Conservation (phyloP, 2,329 filamentous ascomycete species). For the Ophiostoma quercus region DNA sequence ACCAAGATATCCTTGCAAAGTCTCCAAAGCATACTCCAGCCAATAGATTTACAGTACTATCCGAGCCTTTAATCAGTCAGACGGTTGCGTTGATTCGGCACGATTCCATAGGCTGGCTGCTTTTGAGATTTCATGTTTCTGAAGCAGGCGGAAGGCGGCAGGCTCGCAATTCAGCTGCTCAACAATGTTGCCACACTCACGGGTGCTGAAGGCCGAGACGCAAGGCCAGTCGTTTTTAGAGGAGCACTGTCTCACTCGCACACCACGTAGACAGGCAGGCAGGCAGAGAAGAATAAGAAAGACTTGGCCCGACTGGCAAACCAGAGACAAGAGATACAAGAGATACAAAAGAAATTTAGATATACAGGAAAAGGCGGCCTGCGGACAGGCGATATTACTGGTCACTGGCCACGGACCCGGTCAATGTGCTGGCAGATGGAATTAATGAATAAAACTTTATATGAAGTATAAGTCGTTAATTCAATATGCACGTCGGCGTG, state of each 20-base stretch:
- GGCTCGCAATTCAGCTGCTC: neutral
- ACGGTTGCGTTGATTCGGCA: neutral
- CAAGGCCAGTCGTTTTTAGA: neutral
- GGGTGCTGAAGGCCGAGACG: neutral
- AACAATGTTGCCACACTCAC: neutral
- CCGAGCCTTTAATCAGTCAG: neutral
- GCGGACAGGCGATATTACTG: neutral
- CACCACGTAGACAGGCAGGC: neutral
- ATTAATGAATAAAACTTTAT: neutral
- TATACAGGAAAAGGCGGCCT: neutral
- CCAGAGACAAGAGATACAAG: neutral
- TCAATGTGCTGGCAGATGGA: constrained; percentile 14
- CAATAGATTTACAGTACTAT: neutral
- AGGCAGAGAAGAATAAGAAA: neutral
- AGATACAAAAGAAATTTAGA: neutral
- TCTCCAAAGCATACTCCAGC: neutral
- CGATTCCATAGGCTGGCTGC: neutral
- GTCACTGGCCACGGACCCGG: constrained; percentile 9
- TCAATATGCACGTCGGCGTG: constrained; percentile 24
- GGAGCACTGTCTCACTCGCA: neutral
- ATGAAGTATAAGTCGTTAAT: neutral
- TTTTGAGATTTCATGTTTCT: neutral
- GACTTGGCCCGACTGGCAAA: neutral
- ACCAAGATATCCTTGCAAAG: neutral
- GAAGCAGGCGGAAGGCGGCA: neutral